A percentile compares a stretch with the other conserved stretches of the same genome.
phyloP scores from a whole-genome alignment of 495 filamentous ascomycete species.

The Aspergillus baeticus region DNA sequence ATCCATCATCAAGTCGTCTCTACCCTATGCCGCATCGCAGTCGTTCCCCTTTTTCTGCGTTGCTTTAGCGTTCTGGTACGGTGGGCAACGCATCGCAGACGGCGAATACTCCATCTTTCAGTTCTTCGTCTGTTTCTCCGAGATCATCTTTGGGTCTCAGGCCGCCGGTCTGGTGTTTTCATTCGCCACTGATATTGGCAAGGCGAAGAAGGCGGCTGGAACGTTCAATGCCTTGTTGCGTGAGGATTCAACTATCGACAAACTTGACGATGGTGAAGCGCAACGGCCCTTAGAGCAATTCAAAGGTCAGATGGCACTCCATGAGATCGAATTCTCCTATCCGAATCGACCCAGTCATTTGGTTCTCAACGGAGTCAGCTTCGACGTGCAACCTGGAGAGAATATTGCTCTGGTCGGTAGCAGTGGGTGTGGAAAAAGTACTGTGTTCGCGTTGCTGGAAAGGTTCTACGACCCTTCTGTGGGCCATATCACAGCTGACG shows the following conservation, averaged over 20 bases:
- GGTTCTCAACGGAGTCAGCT: constrained; percentile 7
- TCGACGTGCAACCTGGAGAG: constrained; percentile 16
- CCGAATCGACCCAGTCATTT: constrained; percentile 25
- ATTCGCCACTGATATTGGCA: constrained; percentile 44
- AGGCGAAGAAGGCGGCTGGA: too few species aligned
- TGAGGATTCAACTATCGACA: too few species aligned
- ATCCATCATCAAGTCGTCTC: constrained; percentile 13
- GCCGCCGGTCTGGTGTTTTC: constrained; percentile 47
- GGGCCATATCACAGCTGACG: constrained; percentile 33
- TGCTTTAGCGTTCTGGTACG: constrained; percentile 54
- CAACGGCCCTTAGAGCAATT: too few species aligned
- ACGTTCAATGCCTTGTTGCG: too few species aligned
- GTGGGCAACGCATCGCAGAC: constrained; percentile 42
- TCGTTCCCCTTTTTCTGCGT: constrained; percentile 32
- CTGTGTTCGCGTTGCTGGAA: constrained; percentile 51
- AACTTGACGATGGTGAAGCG: too few species aligned
- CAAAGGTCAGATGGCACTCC: neutral
- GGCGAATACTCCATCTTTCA: constrained; percentile 47
- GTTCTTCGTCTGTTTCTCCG: constrained; percentile 54
- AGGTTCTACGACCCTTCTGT: constrained; percentile 46
- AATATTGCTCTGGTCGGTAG: constrained; percentile 30
- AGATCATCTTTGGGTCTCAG: constrained; percentile 50
- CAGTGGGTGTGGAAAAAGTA: constrained; percentile 56
- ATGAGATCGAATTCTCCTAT: constrained; percentile 59
- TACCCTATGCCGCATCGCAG: constrained; percentile 22